These are phyloP conservation scores for Saksenaea vasiformis DNA, from an alignment of 371 early-diverging fungal species.

Conservation along the genomic window DNA sequence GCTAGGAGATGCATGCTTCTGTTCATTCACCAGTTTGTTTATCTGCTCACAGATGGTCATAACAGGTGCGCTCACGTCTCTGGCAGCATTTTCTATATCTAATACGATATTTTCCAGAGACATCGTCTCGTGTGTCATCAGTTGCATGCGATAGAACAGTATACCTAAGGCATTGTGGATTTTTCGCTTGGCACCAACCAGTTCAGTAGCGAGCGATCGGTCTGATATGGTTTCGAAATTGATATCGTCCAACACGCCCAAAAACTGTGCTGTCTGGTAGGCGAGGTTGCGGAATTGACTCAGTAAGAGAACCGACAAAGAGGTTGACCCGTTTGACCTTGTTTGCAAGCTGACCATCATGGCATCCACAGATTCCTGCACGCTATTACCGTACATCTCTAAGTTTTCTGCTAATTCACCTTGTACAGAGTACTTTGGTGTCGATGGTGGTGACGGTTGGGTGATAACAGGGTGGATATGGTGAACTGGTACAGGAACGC, in stretches of 20 bases:
- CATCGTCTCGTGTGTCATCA: slow-evolving; percentile 42
- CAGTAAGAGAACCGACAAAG: slow-evolving; percentile 44
- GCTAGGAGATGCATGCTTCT: neutral
- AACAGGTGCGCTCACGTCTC: slow-evolving; percentile 18
- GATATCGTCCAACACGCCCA: slow-evolving; percentile 32
- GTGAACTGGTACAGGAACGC: slow-evolving; percentile 16
- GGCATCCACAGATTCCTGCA: slow-evolving; percentile 30
- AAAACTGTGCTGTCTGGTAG: slow-evolving; percentile 32
- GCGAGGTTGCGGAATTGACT: slow-evolving; percentile 49
- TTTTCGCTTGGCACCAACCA: slow-evolving; percentile 27
- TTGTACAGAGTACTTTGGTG: neutral
- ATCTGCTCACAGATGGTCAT: slow-evolving; percentile 23
- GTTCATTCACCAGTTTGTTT: neutral
- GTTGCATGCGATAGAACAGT: slow-evolving; percentile 63
- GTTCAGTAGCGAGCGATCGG: slow-evolving; percentile 5
- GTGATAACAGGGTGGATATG: slow-evolving; percentile 17
- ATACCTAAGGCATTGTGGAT: slow-evolving; percentile 66
- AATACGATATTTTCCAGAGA: slow-evolving; percentile 1
- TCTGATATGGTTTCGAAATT: slow-evolving; percentile 13
- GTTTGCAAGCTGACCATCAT: slow-evolving; percentile 23
- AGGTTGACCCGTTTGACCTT: slow-evolving; percentile 9
- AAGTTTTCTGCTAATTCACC: slow-evolving; percentile 19
- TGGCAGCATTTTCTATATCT: slow-evolving; percentile 21
- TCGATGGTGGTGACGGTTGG: neutral
- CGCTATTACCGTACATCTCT: slow-evolving; percentile 23